Base-by-base conservation (phyloP, 164 flowering plant genomes). In the Vitis cinerea region DNA sequence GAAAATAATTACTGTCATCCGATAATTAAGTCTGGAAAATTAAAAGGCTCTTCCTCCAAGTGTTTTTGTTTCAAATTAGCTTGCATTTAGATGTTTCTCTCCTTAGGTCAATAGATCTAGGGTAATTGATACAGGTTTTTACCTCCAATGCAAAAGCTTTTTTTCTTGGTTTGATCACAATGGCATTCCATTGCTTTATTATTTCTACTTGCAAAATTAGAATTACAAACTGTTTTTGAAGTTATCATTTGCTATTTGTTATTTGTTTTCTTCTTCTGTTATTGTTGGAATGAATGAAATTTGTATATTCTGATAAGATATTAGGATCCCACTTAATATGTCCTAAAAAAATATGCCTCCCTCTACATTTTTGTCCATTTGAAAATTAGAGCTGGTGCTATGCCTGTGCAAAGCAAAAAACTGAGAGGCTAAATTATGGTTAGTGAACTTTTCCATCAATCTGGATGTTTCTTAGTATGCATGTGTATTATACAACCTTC, bases 361-460 rank as follows among this genome's bases (percentile, higher is more conserved):
- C 97, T 94, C 5, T 91, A 92, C 81, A 88, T 89, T 71, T 91
- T 91, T 81, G 97, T 57, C 69, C 92, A 9, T 83, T 90, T 66
- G 93, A 92, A 80, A 92, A 88, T 82, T 95, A 92, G 69, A 85
- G 97, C 78, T 90, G 97, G 97, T 92, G 95, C 8, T 92, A 92
- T 83, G 95, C 97, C 59, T 90, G 95, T 82, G 97, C 97, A 31
- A 92, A 92, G 82, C 95, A 92, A 71, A 82, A 90, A 76, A 85
- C 90, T 68, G 95, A 92, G 80, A 87, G 97, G 87, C 85, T 92
- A 58, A 79, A 88, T 31, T 92, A 87, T 80, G 97, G 97, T 88
- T 67, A 71, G 77, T 47, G 54, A 15, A 61, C 12, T 30, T 10
- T 11, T 50, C 57, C 1, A 10, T 29, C 62, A 3, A 31, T 17